A percentile compares a stretch with the other conserved stretches of the same genome.
Conservation (phyloP, 306 rosid genomes). For the Adenanthera pavonina region DNA sequence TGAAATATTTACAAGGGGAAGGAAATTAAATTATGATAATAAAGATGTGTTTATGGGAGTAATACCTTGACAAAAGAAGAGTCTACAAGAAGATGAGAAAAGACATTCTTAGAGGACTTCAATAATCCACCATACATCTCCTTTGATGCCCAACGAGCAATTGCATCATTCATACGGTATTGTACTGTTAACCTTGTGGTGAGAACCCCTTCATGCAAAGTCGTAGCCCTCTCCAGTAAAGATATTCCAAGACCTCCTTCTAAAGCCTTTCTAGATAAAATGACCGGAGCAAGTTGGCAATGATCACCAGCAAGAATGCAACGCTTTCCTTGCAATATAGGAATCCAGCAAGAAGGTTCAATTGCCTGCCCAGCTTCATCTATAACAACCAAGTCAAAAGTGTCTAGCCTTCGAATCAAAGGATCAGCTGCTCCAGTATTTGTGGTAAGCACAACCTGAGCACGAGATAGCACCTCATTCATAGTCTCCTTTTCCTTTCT, state of each 20-base stretch:
- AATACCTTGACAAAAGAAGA: slow-evolving; percentile 82
- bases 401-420: slow-evolving; percentile 60
- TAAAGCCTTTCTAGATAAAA: slow-evolving; percentile 79
- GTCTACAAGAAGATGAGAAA: slow-evolving; percentile 82
- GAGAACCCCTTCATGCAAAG: slow-evolving; percentile 72
- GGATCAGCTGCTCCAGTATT: slow-evolving; percentile 91
- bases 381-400: slow-evolving; percentile 80
- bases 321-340: slow-evolving; percentile 77
- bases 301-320: slow-evolving; percentile 88
- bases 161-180: slow-evolving; percentile 81
- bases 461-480: slow-evolving; percentile 68
- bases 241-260: slow-evolving; percentile 88
- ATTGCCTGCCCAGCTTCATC: slow-evolving; percentile 93
- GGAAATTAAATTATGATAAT: background rate
- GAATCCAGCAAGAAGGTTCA: slow-evolving; percentile 91
- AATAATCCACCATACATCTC: slow-evolving; percentile 83
- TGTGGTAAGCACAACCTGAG: slow-evolving; percentile 87
- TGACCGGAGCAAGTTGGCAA: slow-evolving; percentile 88
- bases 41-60: slow-evolving; percentile 29
- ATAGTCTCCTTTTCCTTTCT: slow-evolving; percentile 80
- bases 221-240: slow-evolving; percentile 71
- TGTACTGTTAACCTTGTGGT: slow-evolving; percentile 68
- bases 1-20: background rate
- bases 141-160: slow-evolving; percentile 90
- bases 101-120: slow-evolving; percentile 65